Conservation (phyloP, 306 rosid genomes). For the Luffa acutangula region DNA sequence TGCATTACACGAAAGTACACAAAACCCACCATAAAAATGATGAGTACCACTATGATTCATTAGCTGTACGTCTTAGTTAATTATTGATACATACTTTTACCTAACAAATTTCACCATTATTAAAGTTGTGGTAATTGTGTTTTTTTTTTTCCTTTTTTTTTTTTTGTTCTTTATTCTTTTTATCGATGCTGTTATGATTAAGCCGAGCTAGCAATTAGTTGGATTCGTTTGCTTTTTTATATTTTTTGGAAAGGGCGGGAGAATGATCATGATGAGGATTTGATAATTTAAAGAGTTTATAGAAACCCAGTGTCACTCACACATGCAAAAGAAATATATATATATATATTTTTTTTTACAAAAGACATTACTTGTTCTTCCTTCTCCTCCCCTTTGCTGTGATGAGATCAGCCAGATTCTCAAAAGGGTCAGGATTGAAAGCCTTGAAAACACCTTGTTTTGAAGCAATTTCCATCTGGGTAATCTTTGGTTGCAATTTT, state of each 20-base stretch:
- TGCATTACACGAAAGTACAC: background rate
- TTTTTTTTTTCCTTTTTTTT: background rate
- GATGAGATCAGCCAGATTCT: background rate
- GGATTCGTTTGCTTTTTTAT: background rate
- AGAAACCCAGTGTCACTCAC: background rate
- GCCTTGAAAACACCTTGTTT: background rate
- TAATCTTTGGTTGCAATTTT: conserved; percentile 7
- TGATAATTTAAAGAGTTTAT: background rate
- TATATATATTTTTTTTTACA: too few species aligned
- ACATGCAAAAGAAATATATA: background rate
- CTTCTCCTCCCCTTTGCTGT: background rate
- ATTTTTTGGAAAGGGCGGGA: background rate
- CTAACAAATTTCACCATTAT: background rate
- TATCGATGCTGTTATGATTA: background rate
- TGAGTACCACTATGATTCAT: conserved; percentile 1
- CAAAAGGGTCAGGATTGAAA: background rate
- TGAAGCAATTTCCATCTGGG: conserved; percentile 6
- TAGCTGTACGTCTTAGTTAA: conserved; percentile 1
- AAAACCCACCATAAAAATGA: background rate
- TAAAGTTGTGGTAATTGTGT: background rate
- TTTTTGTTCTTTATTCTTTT: background rate
- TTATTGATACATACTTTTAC: background rate
- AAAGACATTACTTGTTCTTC: background rate
- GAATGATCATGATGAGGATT: background rate
- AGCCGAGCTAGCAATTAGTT: conserved; percentile 4